These are phyloP conservation scores for Mycena haematopus DNA, from an alignment of 768 basidiomycete species.

Conservation along the genomic window DNA sequence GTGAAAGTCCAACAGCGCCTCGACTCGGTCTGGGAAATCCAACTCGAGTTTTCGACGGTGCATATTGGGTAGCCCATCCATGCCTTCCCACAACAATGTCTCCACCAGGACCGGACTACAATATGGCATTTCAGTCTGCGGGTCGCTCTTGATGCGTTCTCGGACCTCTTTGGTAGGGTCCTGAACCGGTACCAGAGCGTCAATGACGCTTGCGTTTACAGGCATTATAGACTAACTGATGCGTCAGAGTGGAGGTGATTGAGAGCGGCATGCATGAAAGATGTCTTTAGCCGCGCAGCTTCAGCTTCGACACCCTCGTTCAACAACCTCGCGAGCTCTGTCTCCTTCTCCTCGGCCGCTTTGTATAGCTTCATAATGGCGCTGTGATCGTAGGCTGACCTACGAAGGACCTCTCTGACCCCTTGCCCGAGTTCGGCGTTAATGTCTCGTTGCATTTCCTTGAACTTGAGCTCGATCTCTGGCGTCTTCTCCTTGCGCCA, in stretches of 20 bases:
- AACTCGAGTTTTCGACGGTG: constrained; percentile 17
- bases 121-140: constrained; percentile 1
- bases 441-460: constrained; percentile 17
- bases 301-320: constrained; percentile 17
- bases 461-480: constrained; percentile 12
- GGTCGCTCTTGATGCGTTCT: constrained; percentile 3
- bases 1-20: constrained; percentile 29
- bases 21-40: constrained; percentile 23
- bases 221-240: constrained; percentile 9
- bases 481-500: constrained; percentile 23
- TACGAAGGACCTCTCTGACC: neutral
- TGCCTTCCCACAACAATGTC: constrained; percentile 18
- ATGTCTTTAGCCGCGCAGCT: neutral
- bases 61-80: constrained; percentile 10
- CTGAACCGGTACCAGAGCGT: neutral
- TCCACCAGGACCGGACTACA: constrained; percentile 26
- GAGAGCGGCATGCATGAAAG: neutral
- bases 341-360: constrained; percentile 8
- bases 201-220: neutral
- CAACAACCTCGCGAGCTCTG: neutral
- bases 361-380: neutral
- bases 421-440: constrained; percentile 14
- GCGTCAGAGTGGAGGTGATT: constrained; percentile 21
- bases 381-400: neutral
- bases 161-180: constrained; percentile 18